Base-by-base conservation (phyloP, 225 moss, liverwort and hornwort genomes). In the Polytrichum formosum region DNA sequence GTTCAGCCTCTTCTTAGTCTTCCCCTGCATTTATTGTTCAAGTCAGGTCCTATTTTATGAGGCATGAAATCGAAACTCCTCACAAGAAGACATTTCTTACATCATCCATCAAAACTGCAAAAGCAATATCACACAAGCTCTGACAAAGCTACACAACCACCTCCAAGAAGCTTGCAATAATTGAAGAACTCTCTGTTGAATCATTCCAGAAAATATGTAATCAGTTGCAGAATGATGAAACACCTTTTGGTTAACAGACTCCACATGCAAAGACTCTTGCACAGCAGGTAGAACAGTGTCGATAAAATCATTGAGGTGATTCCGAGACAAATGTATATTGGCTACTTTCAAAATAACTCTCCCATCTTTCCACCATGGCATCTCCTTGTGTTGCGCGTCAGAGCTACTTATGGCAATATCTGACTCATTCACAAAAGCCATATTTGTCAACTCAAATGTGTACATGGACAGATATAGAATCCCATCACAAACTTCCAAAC, bases 361-460 rank as follows among this genome's bases (percentile, higher is more conserved):
- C 28, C 92, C 94, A 59, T 94, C 84, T 72, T 88, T 86, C 98
- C 94, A 98, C 98, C 98, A 98, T 6, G 87, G 76, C 33, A 79
- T 86, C 53, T 86, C 83, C 71, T 80, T 84, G 66, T 83, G 72
- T 62, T 87, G 88, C 10, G 79, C 70, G 35, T 84, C 90, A 29
- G 63, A 31, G 61, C 53, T 71, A 76, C 69, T 78, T 67, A 76
- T 69, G 28, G 74, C 66, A 67, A 78, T 76, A 64, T 83, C 83
- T 70, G 78, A 73, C 37, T 66, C 76, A 76, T 83, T 76, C 78
- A 72, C 66, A 83, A 10, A 37, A 37, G 37, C 37, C 37, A 37
- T 13, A 37, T 37, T 37, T 37, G 37, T 37, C 37, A 28, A 28
- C 28, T 60, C 21, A 18, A 64, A 10, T 37, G 10, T 13, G 37